Base-by-base conservation (phyloP, 2,329 filamentous ascomycete species). In the Hypoxylon sp. region DNA sequence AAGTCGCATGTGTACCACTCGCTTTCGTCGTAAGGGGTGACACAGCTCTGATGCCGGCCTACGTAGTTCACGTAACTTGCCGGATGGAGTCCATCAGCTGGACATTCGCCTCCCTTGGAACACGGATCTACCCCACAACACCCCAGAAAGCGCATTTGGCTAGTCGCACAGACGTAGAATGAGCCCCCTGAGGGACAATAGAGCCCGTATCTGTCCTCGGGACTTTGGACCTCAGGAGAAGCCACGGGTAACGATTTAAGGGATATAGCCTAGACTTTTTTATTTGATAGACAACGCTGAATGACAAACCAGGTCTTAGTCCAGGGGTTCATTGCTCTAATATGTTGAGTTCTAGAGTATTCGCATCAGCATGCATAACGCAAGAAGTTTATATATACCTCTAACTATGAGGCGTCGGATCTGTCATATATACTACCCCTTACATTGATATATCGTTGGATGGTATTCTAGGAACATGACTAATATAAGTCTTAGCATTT, bases 121-220 rank as follows among this genome's bases (percentile, higher is more conserved):
- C 81, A 83, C 5, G 81, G 78, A 39, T 82, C 75, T 4, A 66
- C 60, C 9, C 67, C 70, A 70, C 82, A 83, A 70, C 81, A 83
- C 5, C 81, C 81, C 22, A 83, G 75, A 50, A 83, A 83, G 3
- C 73, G 76, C 70, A 8, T 69, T 63, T 5, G 70, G 70, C 10
- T 72, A 35, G 50, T 65, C 66, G 4, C 19, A 59, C 80, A 82
- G 14, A 80, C 75, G 62, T 80, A 78, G 74, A 80, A 81, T 1
- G 63, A 67, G 2, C 79, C 78, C 10, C 76, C 77, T 3, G 31
- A 70, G 3, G 80, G 78, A 46, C 80, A 81, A 0, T 74, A 74
- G 24, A 79, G 75, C 1, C 76, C 74, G 52, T 70, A 72, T 26
- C 54, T 39, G 17, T 47, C 8, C 11, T 56, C 33, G 11, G 59